phyloP scores from a whole-genome alignment of 495 filamentous ascomycete genomes.

The Podospora australis region DNA sequence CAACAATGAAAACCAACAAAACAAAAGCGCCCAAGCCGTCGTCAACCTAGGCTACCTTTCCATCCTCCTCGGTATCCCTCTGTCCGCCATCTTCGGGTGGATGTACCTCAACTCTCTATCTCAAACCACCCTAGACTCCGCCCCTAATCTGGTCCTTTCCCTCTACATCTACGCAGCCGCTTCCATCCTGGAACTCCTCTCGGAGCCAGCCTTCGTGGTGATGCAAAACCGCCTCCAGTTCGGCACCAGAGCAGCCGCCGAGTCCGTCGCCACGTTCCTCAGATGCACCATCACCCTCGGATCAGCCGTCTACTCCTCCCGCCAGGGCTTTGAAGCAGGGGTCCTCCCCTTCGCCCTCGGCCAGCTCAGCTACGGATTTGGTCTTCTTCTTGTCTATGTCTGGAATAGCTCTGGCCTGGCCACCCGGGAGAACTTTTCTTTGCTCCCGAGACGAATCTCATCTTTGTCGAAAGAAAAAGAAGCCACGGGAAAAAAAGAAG shows the following conservation, averaged over 20 bases:
- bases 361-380: constrained; percentile 67
- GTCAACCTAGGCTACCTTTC: constrained; percentile 85
- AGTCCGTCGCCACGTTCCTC: constrained; percentile 68
- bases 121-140: constrained; percentile 43
- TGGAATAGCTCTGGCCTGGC: constrained; percentile 41
- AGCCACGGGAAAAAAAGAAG: no score
- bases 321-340: constrained; percentile 38
- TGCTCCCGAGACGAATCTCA: constrained; percentile 30
- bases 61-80: constrained; percentile 58
- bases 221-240: constrained; percentile 75
- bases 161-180: constrained; percentile 68
- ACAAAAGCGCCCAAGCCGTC: constrained; percentile 51
- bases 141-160: constrained; percentile 55
- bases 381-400: constrained; percentile 62
- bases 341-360: constrained; percentile 86
- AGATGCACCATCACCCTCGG: constrained; percentile 68
- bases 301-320: constrained; percentile 52
- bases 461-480: constrained; percentile 1
- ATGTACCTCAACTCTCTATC: constrained; percentile 58
- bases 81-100: constrained; percentile 53
- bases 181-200: constrained; percentile 68
- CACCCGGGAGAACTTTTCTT: constrained; percentile 48
- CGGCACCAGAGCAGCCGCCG: constrained; percentile 69
- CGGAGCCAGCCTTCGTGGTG: constrained; percentile 80
- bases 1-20: constrained; percentile 14